Base-by-base conservation (phyloP, 139 green algal species). In the Nannochloris sp. region DNA sequence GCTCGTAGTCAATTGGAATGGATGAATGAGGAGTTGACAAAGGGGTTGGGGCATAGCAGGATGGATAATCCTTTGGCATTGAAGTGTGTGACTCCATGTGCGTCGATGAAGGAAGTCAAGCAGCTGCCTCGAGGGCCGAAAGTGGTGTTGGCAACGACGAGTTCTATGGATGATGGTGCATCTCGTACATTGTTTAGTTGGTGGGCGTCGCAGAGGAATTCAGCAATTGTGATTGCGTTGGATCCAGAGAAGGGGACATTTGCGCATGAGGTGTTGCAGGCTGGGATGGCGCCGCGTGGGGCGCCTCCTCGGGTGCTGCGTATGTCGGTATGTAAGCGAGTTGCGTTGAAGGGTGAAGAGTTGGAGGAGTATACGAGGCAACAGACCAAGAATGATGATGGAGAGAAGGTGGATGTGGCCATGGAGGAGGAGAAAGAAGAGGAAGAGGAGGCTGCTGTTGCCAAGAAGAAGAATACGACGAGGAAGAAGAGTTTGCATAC, bases 1-100 rank as follows among this genome's bases (percentile, higher is more conserved):
- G 87, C 84, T 4, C 79, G 79, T 51, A 84, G 66, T 5, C 76
- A 85, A 79, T 71, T 97, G 30, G 87, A 96, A 73, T 97, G 79
- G 78, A 91, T 95, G 87, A 82, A 67, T 46, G 83, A 90, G 23
- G 58, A 62, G 2, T 59, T 95, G 37, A 53, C 59, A 48, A 55
- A 66, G 23, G 53, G 60, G n/a, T 86, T 95, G 57, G 48, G 23
- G 13, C 76, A 68, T 51, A 77, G 83, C 12, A 49, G 80, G 13
- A 84, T 84, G 31, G 68, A 75, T 65, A 87, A 89, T 62, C 86
- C 85, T 3, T 86, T 93, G 44, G 68, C 20, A 16, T 46, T 73
- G 30, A 48, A 76, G 45, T 77, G 73, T 63, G 26, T 93, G 14
- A 73, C 75, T 56, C 56, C 88, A 36, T 66, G 78, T 25, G 63